Evolutionary conservation across 345 rosid genomes (phyloP), one percentile per base, ranked within the genome.

Genomic region (Salix koriyanagi): DNA sequence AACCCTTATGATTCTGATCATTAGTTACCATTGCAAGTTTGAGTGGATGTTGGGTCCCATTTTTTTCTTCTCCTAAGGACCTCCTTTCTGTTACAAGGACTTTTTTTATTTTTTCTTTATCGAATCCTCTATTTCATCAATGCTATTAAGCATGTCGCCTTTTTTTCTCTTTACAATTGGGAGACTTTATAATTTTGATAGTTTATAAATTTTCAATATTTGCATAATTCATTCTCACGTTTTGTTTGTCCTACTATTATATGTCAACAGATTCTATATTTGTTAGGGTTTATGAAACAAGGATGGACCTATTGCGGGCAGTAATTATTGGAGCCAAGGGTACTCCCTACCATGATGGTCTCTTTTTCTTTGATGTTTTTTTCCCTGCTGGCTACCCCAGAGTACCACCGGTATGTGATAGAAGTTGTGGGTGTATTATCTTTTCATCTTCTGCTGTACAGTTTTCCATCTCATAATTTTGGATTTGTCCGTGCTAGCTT

Each of bases 271-370:
- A 93, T 81, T 84, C 88, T 75, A 95, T 93, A 71, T 90, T 88
- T 85, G 97, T 90, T 54, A 93, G 99, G 84, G 97, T 83, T 67
- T 95, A 87, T 82, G 97, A 95, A 81, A 81, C 96, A 78, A 87
- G 99, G 83, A 91, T 95, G 97, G 99, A 95, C 83, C 89, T 93
- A 71, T 79, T 93, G 87, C 90, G 97, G 83, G 97, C 97, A 82
- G 97, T 90, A 65, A 93, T 95, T 70, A 78, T 91, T 23, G 99
- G 99, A 84, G 96, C 97, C 15, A 93, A 90, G 72, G 97, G 93
- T 71, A 95, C 99, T 78, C 99, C 99, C 28, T 95, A 95, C 82
- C 97, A 91, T 62, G 97, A 95, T 64, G 97, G 99, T 81, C 92
- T 95, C 62, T 95, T 89, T 83, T 95, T 93, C 87, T 91, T 93